Conservation (phyloP, 768 basidiomycete genomes). For the Lyophyllum decastes region DNA sequence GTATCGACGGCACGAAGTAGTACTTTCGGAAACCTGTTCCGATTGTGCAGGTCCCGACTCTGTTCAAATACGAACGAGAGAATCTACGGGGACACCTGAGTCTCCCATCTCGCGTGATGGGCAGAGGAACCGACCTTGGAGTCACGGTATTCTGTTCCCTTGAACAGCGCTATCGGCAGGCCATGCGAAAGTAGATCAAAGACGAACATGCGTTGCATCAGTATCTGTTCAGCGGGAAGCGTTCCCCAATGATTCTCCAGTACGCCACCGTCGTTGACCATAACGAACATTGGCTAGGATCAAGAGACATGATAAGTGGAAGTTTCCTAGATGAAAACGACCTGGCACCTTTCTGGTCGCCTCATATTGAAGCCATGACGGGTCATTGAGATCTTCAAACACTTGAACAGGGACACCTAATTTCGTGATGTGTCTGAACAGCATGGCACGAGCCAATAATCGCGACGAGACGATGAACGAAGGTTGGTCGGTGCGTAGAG, state of each 20-base stretch:
- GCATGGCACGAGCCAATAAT: slow-evolving; percentile 49
- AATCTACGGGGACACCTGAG: not conserved
- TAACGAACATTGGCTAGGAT: slow-evolving; percentile 65
- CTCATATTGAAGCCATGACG: slow-evolving; percentile 49
- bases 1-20: not conserved
- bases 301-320: slow-evolving; percentile 1
- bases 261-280: slow-evolving; percentile 55
- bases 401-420: slow-evolving; percentile 42
- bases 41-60: not conserved
- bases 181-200: slow-evolving; percentile 49
- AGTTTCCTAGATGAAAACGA: not conserved
- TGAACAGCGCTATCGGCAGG: slow-evolving; percentile 51
- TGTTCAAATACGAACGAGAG: not conserved
- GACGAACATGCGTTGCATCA: slow-evolving; percentile 53
- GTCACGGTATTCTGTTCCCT: slow-evolving; percentile 59
- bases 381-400: slow-evolving; percentile 48
- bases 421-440: slow-evolving; percentile 50
- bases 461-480: slow-evolving; percentile 45
- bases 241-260: slow-evolving; percentile 3
- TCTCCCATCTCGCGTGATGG: not conserved
- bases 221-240: slow-evolving; percentile 24
- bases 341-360: slow-evolving; percentile 36
- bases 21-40: not conserved
- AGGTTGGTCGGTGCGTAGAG: slow-evolving; percentile 36
- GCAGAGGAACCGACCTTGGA: slow-evolving; percentile 47